Conservation (phyloP, 192 early-diverging fungal species). For the Mortierella alpina region DNA sequence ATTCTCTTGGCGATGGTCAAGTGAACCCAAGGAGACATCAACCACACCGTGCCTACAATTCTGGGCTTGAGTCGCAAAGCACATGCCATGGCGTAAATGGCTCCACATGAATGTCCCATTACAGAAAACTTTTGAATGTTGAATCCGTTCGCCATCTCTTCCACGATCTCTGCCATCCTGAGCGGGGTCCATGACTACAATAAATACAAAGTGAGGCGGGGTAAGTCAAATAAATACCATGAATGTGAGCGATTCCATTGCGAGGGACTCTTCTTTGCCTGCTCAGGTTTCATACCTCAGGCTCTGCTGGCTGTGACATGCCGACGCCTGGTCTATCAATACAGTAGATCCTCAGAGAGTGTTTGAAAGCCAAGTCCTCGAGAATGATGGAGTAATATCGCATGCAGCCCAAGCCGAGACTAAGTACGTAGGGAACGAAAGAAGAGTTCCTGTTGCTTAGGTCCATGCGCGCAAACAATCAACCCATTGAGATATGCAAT, state of each 20-base stretch:
- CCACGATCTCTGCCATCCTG: slow-evolving; percentile 52
- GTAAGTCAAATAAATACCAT: no score
- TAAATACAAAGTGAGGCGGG: neutral
- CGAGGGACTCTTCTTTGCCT: neutral
- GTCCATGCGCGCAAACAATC: neutral
- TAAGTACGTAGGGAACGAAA: neutral
- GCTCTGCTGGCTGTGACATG: slow-evolving; percentile 44
- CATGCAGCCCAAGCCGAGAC: slow-evolving; percentile 57
- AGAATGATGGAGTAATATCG: slow-evolving; percentile 57
- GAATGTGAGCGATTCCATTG: no score
- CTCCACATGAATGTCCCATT: slow-evolving; percentile 57
- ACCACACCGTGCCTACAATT: slow-evolving; percentile 54
- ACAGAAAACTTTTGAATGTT: slow-evolving; percentile 58
- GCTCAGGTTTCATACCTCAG: slow-evolving; percentile 30
- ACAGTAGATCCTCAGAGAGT: slow-evolving; percentile 55
- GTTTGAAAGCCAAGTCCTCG: slow-evolving; percentile 56
- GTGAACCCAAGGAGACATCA: slow-evolving; percentile 57
- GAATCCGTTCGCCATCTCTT: slow-evolving; percentile 53
- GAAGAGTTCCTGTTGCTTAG: neutral
- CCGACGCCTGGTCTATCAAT: slow-evolving; percentile 57
- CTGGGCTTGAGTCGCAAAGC: slow-evolving; percentile 48
- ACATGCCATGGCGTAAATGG: slow-evolving; percentile 58
- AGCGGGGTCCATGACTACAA: slow-evolving; percentile 50
- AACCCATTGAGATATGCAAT: no score
- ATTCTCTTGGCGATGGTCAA: slow-evolving; percentile 53